These are phyloP conservation scores for Catunica adiposa DNA, from an alignment of 2,329 filamentous ascomycete species.

Conservation along the genomic window DNA sequence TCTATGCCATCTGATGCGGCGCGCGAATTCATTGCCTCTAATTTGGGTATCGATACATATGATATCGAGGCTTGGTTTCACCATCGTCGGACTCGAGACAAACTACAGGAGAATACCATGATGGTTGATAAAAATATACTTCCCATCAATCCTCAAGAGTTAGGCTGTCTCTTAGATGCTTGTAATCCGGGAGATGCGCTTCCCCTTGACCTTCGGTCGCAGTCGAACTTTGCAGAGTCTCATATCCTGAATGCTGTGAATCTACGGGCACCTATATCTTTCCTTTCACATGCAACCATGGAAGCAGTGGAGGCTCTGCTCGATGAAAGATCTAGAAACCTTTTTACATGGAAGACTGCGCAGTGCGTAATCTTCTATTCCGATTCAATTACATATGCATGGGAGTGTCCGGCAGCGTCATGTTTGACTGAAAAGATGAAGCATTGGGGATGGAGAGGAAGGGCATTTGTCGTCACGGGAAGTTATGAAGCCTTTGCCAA, in stretches of 20 bases:
- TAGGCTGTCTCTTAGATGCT: conserved; percentile 35
- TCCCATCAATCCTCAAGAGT: conserved; percentile 32
- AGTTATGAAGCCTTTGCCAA: conserved; percentile 38
- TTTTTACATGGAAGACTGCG: conserved; percentile 31
- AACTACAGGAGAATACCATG: conserved; percentile 20
- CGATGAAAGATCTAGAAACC: conserved; percentile 31
- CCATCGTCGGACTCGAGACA: conserved; percentile 33
- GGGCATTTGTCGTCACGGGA: conserved; percentile 38
- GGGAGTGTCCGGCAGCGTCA: conserved; percentile 35
- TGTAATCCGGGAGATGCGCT: conserved; percentile 30
- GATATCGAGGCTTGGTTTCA: conserved; percentile 39
- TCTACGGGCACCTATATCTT: conserved; percentile 32
- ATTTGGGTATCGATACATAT: conserved; percentile 32
- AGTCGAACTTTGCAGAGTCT: conserved; percentile 30
- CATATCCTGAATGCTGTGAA: conserved; percentile 26
- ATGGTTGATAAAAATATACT: conserved; percentile 25
- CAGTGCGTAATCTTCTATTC: conserved; percentile 38
- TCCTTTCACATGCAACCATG: conserved; percentile 30
- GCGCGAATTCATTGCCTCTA: conserved; percentile 37
- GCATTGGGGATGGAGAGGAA: conserved; percentile 32
- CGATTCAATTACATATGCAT: conserved; percentile 30
- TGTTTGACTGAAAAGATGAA: conserved; percentile 30
- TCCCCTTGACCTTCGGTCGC: conserved; percentile 34
- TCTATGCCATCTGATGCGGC: conserved; percentile 32
- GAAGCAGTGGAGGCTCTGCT: conserved; percentile 35